Base-by-base conservation (phyloP, 768 basidiomycete genomes). In the Boletus bicolor region DNA sequence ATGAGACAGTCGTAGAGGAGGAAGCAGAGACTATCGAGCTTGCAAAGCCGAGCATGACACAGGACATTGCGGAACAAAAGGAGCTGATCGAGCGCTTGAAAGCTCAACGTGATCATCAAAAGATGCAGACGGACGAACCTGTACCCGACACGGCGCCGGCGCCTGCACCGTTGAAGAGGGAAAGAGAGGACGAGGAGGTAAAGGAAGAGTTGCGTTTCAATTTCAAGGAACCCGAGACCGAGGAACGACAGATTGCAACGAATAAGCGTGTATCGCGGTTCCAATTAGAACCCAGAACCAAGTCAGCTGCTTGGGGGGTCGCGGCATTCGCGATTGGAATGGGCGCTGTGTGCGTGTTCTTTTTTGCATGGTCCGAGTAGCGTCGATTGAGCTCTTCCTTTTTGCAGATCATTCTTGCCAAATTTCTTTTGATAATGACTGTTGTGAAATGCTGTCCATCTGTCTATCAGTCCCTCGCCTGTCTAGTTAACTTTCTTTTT, bases 311-410 rank as follows among this genome's bases (percentile, higher is more conserved):
- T 3, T 94, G 91, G 91, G 92, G 92, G 37, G 76, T 88, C 19
- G 79, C 89, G 37, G 87, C 88, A 19, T 95, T 96, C 72, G 90
- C 89, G 37, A 76, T 92, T 48, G 91, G 91, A 30, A 75, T 89
- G 69, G 82, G 89, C 48, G 91, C 90, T 58, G 80, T 88, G 90
- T 93, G 64, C 74, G 87, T 84, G 4, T 34, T 54, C n/a, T 44
- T 56, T 28, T 17, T 26, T 28, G 8, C 28, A 5, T 44, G 21
- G 7, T 43, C 14, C 14, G 35, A 8, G 19, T 8, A 14, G 1
- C 24, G 1, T 54, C 1, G 21, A 44, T 32, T 66, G 51, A 64
- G 30, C 0, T 38, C 0, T 1, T 35, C 8, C 8, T 11, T 26
- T 35, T 41, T 28, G 11, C 62, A 84, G 82, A 58, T 77, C 83